Base-by-base conservation (phyloP, 441 rosid genomes). In the Brassica balearica region DNA sequence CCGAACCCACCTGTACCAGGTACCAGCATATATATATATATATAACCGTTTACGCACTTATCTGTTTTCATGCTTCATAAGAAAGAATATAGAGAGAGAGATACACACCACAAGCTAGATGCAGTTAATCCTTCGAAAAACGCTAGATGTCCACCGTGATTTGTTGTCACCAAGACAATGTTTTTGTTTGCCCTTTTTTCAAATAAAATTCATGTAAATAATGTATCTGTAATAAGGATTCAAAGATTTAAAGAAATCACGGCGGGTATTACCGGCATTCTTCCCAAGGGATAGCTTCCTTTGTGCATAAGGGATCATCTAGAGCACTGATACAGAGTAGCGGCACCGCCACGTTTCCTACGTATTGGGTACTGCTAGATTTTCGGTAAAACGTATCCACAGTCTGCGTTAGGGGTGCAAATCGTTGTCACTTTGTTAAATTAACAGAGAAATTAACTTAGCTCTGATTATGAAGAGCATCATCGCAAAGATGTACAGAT, bases 261-360 rank as follows among this genome's bases (percentile, higher is more conserved):
- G 65, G 36, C 3, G 65, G 36, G 43, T 74, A 69, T 80, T 82
- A 90, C 98, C 97, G 84, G 94, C 98, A 95, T 83, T 95, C 98
- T 76, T 95, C 98, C 95, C 94, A 95, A 41, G 97, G 98, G 82
- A 95, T 91, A 77, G 97, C 96, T 91, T 95, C 98, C 62, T 79
- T 82, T 5, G 97, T 89, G 79, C 98, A 95, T 63, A 92, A 81
- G 11, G 98, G 98, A 84, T 95, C 97, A 81, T 95, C 96, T 71
- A 95, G 77, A 77, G 97, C 89, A 83, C 93, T 93, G 76, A 92
- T 84, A 81, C 98, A 92, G 65, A 92, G 94, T 68, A 91, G 77
- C 2, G 97, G 98, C 25, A 91, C 91, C 0, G 96, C 82, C 15
- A 91, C 95, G 23, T 81, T 88, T 69, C 76, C 85, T 58, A 91